These are phyloP conservation scores for Ormosia emarginata DNA, from an alignment of 306 rosid genomes.

Conservation along the genomic window DNA sequence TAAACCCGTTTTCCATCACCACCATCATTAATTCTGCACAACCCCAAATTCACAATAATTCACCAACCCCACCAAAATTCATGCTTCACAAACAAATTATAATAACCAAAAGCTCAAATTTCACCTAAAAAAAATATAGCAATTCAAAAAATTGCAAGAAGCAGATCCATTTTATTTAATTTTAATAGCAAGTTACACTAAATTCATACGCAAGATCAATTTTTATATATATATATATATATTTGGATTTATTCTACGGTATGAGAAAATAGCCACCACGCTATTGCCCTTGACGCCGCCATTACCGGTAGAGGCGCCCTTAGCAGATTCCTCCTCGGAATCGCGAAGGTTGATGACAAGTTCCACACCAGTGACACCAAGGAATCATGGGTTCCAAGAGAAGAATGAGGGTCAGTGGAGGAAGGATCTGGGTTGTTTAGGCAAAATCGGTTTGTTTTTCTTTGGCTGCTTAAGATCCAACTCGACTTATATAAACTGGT, in stretches of 20 bases:
- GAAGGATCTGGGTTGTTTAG: no score
- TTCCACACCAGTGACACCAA: no score
- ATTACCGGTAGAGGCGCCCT: constrained; percentile 52
- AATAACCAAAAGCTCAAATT: background rate
- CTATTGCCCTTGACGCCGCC: constrained; percentile 25
- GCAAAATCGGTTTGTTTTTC: no score
- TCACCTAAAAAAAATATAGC: background rate
- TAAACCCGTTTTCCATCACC: constrained; percentile 61
- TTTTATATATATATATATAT: no score
- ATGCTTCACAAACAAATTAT: background rate
- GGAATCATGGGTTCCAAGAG: no score
- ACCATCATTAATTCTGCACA: constrained; percentile 52
- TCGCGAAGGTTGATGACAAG: constrained; percentile 19
- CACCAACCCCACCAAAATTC: background rate
- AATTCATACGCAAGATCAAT: background rate
- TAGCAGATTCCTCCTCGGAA: constrained; percentile 47
- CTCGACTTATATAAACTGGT: no score
- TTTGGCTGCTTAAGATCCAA: no score
- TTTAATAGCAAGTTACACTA: background rate
- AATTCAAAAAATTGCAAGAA: background rate
- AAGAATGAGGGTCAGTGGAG: no score
- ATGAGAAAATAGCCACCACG: constrained; percentile 39
- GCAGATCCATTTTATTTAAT: constrained; percentile 8
- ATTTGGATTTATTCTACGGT: background rate
- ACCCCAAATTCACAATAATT: background rate